phyloP scores from a whole-genome alignment of 2,329 filamentous ascomycete species.

The Penicillium sp. region DNA sequence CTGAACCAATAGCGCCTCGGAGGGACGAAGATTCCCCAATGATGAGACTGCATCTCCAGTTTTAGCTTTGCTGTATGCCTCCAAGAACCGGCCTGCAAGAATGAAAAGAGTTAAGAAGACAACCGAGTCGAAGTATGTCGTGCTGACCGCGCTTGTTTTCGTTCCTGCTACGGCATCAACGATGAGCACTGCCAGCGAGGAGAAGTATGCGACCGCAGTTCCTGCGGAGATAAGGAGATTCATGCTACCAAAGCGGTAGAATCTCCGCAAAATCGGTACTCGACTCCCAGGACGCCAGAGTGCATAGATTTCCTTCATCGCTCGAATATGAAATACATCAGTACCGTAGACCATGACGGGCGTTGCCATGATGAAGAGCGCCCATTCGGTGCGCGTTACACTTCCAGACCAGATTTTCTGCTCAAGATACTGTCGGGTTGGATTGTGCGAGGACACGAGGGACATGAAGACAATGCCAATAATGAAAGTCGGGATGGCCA shows the following conservation, averaged over 20 bases:
- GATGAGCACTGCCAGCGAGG: constrained; percentile 76
- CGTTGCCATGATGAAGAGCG: constrained; percentile 77
- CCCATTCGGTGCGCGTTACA: constrained; percentile 74
- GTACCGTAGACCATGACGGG: constrained; percentile 85
- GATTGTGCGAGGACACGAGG: constrained; percentile 63
- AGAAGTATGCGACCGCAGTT: constrained; percentile 82
- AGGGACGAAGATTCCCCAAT: constrained; percentile 74
- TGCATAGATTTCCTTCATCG: constrained; percentile 73
- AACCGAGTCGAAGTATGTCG: constrained; percentile 85
- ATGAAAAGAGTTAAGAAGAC: constrained; percentile 90
- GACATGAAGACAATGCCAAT: constrained; percentile 92
- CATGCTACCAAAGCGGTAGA: constrained; percentile 96
- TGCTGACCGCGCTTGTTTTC: constrained; percentile 52
- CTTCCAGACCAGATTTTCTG: constrained; percentile 66
- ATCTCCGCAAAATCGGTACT: constrained; percentile 70
- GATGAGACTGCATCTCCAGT: constrained; percentile 83
- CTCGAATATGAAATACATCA: constrained; percentile 78
- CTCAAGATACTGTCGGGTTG: constrained; percentile 66
- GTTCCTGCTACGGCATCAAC: constrained; percentile 47
- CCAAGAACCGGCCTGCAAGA: constrained; percentile 60
- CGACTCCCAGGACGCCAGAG: constrained; percentile 77
- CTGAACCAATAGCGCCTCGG: constrained; percentile 68
- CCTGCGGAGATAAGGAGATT: constrained; percentile 89
- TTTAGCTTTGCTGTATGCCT: constrained; percentile 88
- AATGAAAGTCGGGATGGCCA: constrained; percentile 79